Evolutionary conservation across 2,329 filamentous ascomycete genomes (phyloP).

Genomic region (Fusarium sp.): DNA sequence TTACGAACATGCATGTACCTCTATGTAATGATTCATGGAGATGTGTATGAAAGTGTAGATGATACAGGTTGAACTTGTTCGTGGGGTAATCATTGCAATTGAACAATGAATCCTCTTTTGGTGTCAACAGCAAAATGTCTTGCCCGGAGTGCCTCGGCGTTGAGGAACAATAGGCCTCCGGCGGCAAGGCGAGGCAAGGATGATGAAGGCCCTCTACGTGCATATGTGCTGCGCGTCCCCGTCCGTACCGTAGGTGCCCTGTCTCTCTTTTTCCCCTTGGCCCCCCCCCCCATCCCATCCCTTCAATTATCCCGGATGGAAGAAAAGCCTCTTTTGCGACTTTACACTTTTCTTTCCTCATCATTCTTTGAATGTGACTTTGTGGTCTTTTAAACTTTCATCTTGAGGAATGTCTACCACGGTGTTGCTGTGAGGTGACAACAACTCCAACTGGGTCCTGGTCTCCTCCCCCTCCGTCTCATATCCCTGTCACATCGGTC

Average conservation of each 20-base stretch:
- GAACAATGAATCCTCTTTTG: background rate
- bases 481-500: conserved; percentile 7
- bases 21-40: background rate
- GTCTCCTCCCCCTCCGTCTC: background rate
- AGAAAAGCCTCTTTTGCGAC: background rate
- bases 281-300: background rate
- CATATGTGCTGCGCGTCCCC: conserved; percentile 3
- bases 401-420: background rate
- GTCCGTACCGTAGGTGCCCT: background rate
- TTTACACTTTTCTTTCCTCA: background rate
- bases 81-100: background rate
- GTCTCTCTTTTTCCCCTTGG: conserved; percentile 14
- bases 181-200: background rate
- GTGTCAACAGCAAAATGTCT: background rate
- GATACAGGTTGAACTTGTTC: background rate
- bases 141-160: background rate
- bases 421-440: background rate
- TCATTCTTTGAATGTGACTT: background rate
- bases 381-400: background rate
- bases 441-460: background rate
- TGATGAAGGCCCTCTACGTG: background rate
- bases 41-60: background rate
- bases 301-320: background rate
- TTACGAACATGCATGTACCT: background rate
- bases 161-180: conserved; percentile 4